Conservation (phyloP, 1,139 yeast species). For the Wickerhamomyces sp. region DNA sequence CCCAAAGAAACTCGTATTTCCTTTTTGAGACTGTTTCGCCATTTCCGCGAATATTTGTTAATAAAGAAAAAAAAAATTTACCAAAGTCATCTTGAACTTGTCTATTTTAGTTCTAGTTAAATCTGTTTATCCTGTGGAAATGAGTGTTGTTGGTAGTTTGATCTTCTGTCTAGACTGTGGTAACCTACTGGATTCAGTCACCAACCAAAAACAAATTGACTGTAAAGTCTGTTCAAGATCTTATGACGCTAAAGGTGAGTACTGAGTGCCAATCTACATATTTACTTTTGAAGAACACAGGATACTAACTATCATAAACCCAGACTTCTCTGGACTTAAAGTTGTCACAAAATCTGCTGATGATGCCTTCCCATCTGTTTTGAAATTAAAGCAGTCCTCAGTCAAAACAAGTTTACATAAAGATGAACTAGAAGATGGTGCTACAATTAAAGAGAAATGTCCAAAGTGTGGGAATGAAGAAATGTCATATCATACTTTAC, state of each 20-base stretch:
- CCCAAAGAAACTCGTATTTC: neutral
- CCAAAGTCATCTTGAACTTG: too few relatives aligned
- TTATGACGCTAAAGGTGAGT: slow-evolving; percentile 43
- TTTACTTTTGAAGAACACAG: slow-evolving; percentile 1
- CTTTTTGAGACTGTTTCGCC: neutral
- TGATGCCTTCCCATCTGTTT: slow-evolving; percentile 88
- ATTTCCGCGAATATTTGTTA: neutral
- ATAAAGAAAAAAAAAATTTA: too few relatives aligned
- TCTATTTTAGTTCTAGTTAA: neutral
- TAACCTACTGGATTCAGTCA: slow-evolving; percentile 69
- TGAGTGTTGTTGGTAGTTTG: slow-evolving; percentile 94
- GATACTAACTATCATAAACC: slow-evolving; percentile 1
- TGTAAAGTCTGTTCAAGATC: slow-evolving; percentile 66
- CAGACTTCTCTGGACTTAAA: slow-evolving; percentile 66
- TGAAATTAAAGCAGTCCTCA: slow-evolving; percentile 76
- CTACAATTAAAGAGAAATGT: slow-evolving; percentile 93
- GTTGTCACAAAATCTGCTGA: slow-evolving; percentile 80
- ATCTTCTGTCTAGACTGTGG: slow-evolving; percentile 96
- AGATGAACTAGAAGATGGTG: slow-evolving; percentile 87
- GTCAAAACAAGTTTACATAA: slow-evolving; percentile 80
- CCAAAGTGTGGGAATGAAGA: slow-evolving; percentile 97
- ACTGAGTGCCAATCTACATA: neutral
- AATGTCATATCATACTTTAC: slow-evolving; percentile 96
- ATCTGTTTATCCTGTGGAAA: slow-evolving; percentile 22
- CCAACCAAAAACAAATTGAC: slow-evolving; percentile 43